Conservation (phyloP, 441 rosid genomes). For the Bruguiera hainesii region DNA sequence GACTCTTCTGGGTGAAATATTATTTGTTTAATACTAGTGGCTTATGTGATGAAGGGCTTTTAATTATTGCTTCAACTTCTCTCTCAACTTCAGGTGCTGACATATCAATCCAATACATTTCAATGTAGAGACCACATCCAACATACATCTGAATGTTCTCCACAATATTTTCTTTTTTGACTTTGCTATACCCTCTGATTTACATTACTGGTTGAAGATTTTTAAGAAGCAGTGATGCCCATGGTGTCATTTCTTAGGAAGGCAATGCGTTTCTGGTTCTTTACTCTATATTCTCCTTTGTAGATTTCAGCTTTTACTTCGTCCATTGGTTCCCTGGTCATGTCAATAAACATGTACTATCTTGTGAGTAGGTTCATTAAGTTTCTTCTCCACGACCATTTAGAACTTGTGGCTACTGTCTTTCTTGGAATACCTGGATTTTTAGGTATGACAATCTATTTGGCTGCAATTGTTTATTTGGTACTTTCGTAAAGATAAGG, state of each 20-base stretch:
- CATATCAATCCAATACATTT: background rate
- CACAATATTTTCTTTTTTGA: background rate
- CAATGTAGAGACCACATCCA: background rate
- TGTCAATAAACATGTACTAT: conserved; percentile 83
- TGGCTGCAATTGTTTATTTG: conserved; percentile 65
- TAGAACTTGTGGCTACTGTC: conserved; percentile 42
- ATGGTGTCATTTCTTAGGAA: background rate
- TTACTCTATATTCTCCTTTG: background rate
- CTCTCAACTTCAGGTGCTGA: background rate
- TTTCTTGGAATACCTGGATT: conserved; percentile 73
- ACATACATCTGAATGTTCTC: no score
- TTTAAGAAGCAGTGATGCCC: background rate
- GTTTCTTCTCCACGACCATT: conserved; percentile 51
- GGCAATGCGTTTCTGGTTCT: background rate
- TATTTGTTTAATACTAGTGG: no score
- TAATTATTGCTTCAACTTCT: background rate
- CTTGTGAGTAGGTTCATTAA: conserved; percentile 55
- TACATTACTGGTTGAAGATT: no score
- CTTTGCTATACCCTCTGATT: no score
- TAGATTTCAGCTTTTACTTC: conserved; percentile 77
- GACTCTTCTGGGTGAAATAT: no score
- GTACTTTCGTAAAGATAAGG: conserved; percentile 57
- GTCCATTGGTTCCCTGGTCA: conserved; percentile 69
- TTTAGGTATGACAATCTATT: conserved; percentile 55
- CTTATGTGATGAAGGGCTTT: no score